A percentile compares a stretch with the other conserved stretches of the same genome.
These are phyloP conservation scores for Sporisorium iseilematis-ciliati DNA, from an alignment of 1,284 basidiomycete genomes.

Conservation along the genomic window DNA sequence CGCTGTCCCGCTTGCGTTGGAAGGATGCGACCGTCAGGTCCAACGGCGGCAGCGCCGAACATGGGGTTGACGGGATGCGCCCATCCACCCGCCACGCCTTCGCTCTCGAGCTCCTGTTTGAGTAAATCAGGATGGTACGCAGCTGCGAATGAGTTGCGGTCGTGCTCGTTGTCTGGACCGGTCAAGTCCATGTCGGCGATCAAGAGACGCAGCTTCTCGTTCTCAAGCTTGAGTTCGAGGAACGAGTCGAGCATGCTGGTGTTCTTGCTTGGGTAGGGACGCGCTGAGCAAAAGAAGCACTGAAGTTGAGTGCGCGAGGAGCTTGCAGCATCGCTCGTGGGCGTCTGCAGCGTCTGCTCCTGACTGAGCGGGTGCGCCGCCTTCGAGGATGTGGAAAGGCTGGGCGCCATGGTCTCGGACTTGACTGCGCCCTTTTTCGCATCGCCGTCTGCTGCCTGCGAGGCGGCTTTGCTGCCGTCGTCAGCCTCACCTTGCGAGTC, in stretches of 20 bases:
- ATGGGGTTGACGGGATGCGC: constrained; percentile 38
- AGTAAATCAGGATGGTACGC: constrained; percentile 50
- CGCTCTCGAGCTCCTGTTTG: constrained; percentile 51
- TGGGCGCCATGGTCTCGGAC: constrained; percentile 32
- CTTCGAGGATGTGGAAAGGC: constrained; percentile 26
- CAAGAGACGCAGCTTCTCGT: constrained; percentile 58
- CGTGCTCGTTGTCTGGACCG: constrained; percentile 33
- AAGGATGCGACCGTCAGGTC: constrained; percentile 37
- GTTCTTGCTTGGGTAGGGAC: constrained; percentile 63
- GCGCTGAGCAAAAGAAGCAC: constrained; percentile 62
- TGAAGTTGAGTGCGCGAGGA: constrained; percentile 36
- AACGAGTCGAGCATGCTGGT: constrained; percentile 65
- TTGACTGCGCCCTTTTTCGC: constrained; percentile 30
- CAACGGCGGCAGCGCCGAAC: constrained; percentile 37
- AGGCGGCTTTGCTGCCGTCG: constrained; percentile 1
- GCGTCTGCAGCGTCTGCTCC: constrained; percentile 43
- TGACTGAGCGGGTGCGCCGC: constrained; percentile 41
- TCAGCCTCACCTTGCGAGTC: constrained; percentile 10
- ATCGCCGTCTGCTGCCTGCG: constrained; percentile 13
- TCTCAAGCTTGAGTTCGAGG: constrained; percentile 66
- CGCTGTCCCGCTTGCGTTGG: constrained; percentile 11
- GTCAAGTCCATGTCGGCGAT: constrained; percentile 53
- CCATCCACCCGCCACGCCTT: constrained; percentile 24
- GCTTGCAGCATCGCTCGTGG: constrained; percentile 39
- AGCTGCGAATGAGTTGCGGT: constrained; percentile 28